These are phyloP conservation scores for Cenchrus fungigraminus DNA, from an alignment of 176 grass and related monocot genomes.

Conservation along the genomic window DNA sequence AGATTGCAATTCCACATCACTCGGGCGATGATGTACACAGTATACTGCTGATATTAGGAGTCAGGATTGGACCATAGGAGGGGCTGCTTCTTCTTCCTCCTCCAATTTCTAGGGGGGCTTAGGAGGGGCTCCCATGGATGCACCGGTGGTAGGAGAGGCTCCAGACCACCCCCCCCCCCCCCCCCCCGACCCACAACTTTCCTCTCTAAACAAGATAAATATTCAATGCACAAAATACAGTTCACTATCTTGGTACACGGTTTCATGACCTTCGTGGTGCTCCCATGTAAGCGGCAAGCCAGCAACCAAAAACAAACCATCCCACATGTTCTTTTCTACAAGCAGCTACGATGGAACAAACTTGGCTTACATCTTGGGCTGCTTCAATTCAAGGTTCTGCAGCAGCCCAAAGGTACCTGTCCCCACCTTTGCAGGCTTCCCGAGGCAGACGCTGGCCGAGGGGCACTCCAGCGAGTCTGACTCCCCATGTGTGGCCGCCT, in stretches of 20 bases:
- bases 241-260: not conserved
- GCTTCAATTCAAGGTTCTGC: constrained; percentile 49
- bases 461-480: constrained; percentile 59
- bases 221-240: not conserved
- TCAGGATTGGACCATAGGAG: too few species aligned
- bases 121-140: too few species aligned
- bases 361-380: constrained; percentile 23
- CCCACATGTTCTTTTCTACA: not conserved
- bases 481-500: constrained; percentile 78
- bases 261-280: not conserved
- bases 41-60: too few species aligned
- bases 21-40: too few species aligned
- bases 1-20: too few species aligned
- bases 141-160: too few species aligned
- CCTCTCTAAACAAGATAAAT: not conserved
- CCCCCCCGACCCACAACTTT: too few species aligned
- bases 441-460: constrained; percentile 80
- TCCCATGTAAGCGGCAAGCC: too few species aligned
- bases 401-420: constrained; percentile 75
- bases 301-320: not conserved
- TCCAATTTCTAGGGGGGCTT: too few species aligned
- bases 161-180: too few species aligned
- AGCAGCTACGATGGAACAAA: not conserved
- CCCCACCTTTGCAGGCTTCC: constrained; percentile 81
- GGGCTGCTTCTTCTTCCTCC: too few species aligned